Conservation (phyloP, 345 rosid species). For the Hirschfeldia incana region DNA sequence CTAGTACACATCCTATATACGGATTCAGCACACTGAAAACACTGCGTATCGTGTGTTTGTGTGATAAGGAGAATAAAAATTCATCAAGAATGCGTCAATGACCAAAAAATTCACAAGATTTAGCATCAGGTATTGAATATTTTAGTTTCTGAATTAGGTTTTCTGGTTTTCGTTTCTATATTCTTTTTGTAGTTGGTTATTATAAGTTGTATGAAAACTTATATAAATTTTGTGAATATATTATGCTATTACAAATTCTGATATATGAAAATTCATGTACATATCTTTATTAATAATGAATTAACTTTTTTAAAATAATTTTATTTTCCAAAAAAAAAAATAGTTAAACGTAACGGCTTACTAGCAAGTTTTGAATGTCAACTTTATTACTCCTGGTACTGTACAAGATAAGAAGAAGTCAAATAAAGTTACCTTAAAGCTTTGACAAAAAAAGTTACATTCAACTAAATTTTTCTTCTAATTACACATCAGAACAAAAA, state of each 20-base stretch:
- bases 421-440: background rate
- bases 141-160: no score
- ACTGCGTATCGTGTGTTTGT: background rate
- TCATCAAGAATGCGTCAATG: conserved; percentile 3
- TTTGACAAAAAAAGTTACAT: background rate
- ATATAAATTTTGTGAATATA: no score
- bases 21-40: background rate
- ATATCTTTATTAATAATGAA: background rate
- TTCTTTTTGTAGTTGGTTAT: no score
- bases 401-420: conserved; percentile 13
- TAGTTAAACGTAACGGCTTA: background rate
- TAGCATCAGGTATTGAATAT: no score
- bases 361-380: background rate
- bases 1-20: background rate
- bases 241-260: no score
- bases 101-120: background rate
- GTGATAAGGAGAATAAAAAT: conserved; percentile 6
- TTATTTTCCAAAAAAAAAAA: background rate
- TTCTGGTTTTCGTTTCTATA: no score
- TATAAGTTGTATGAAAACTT: no score
- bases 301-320: no score
- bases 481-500: conserved; percentile 7
- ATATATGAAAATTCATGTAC: no score
- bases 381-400: background rate
- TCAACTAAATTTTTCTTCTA: background rate